Evolutionary conservation across 1,284 basidiomycete genomes (phyloP).

Genomic region (Trichosporon sp.): DNA sequence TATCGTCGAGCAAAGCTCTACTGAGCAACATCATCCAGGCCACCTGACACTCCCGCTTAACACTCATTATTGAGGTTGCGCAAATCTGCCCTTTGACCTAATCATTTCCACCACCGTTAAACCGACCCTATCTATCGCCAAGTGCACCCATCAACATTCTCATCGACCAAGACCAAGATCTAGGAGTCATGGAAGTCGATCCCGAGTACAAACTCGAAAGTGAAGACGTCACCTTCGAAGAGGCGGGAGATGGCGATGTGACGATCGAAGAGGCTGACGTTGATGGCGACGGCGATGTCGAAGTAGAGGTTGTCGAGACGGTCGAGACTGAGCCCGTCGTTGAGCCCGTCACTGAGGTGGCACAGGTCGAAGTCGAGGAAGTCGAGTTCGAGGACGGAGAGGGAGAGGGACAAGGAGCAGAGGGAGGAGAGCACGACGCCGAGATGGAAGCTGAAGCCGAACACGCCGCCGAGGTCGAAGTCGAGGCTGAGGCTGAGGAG

Average conservation of each 20-base stretch:
- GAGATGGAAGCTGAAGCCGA: not conserved
- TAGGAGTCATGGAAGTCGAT: not conserved
- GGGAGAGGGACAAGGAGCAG: not conserved
- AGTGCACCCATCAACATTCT: no score
- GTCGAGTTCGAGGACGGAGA: not conserved
- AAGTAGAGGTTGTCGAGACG: not conserved
- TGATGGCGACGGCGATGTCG: not conserved
- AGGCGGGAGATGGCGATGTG: not conserved
- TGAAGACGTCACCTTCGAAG: no score
- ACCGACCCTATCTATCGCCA: no score
- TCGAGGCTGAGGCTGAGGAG: not conserved
- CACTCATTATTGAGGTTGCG: no score
- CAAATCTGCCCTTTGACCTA: no score
- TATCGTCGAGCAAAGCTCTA: no score
- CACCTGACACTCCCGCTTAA: no score
- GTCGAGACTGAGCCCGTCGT: not conserved
- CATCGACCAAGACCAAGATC: no score
- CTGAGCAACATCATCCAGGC: no score
- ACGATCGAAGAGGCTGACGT: not conserved
- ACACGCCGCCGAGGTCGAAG: not conserved
- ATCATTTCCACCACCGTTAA: not conserved
- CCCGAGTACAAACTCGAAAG: not conserved
- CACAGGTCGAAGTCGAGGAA: not conserved
- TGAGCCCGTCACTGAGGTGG: no score
- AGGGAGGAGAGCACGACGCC: not conserved